Conservation (phyloP, 1,284 basidiomycete species). For the Polyporus tsugae region DNA sequence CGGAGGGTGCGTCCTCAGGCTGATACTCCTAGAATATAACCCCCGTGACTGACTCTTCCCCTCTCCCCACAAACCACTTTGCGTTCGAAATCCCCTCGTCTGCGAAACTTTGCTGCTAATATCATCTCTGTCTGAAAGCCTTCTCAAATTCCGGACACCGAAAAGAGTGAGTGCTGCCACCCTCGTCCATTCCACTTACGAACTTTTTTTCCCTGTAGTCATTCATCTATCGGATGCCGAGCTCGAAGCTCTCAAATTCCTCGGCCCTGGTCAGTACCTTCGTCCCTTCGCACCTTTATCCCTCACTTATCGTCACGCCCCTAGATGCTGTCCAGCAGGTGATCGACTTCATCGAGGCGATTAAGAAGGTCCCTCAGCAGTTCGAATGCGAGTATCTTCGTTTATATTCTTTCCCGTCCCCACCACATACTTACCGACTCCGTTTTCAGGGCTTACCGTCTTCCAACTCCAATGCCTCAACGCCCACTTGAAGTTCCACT, state of each 20-base stretch:
- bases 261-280: slow-evolving; percentile 23
- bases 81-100: slow-evolving; percentile 6
- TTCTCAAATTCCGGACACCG: not conserved
- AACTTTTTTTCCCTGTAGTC: slow-evolving; percentile 14
- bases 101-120: slow-evolving; percentile 7
- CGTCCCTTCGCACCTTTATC: slow-evolving; percentile 17
- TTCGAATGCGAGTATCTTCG: slow-evolving; percentile 16
- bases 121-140: slow-evolving; percentile 2
- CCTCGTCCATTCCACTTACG: slow-evolving; percentile 21
- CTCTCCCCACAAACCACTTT: slow-evolving; percentile 12
- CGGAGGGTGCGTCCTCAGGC: too few species aligned
- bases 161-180: slow-evolving; percentile 14
- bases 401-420: slow-evolving; percentile 13
- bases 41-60: slow-evolving; percentile 8
- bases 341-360: slow-evolving; percentile 15
- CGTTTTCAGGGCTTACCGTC: slow-evolving; percentile 21
- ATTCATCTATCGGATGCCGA: slow-evolving; percentile 16
- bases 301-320: slow-evolving; percentile 15
- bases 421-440: slow-evolving; percentile 13
- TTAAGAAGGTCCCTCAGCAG: not conserved
- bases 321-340: slow-evolving; percentile 18
- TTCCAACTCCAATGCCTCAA: slow-evolving; percentile 5
- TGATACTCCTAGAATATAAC: slow-evolving; percentile 4
- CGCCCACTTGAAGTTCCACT: slow-evolving; percentile 1
- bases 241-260: slow-evolving; percentile 21